phyloP scores from a whole-genome alignment of 495 filamentous ascomycete species.

The Pseudomonodictys pantanalensis region DNA sequence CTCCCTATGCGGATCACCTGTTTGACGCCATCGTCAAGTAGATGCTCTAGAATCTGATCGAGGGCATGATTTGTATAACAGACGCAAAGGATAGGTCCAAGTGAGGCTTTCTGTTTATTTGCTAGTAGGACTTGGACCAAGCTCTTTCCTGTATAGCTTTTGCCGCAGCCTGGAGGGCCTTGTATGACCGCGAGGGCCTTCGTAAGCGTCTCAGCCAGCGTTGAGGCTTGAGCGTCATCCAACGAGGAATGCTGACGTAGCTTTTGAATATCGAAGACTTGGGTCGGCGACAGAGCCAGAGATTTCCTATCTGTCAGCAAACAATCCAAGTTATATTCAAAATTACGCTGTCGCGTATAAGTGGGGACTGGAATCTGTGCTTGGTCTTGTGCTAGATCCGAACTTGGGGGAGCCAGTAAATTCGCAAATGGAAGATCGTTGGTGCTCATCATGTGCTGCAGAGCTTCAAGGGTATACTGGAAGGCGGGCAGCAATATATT shows the following conservation, averaged over 20 bases:
- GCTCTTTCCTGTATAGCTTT: constrained; percentile 60
- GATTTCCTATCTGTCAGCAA: background rate
- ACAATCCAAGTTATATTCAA: constrained; percentile 19
- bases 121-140: constrained; percentile 58
- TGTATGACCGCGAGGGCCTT: constrained; percentile 64
- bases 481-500: constrained; percentile 67
- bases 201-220: constrained; percentile 56
- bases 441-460: constrained; percentile 56
- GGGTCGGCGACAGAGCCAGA: background rate
- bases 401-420: constrained; percentile 50
- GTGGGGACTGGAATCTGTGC: constrained; percentile 51
- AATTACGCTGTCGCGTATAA: constrained; percentile 51
- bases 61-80: constrained; percentile 61
- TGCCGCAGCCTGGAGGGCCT: constrained; percentile 81
- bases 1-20: constrained; percentile 70
- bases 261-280: background rate
- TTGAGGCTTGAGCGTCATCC: constrained; percentile 57
- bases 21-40: constrained; percentile 52
- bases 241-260: constrained; percentile 40
- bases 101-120: constrained; percentile 51
- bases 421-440: constrained; percentile 59
- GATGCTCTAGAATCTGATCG: constrained; percentile 68
- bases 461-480: constrained; percentile 59
- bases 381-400: constrained; percentile 30
- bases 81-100: constrained; percentile 21